Base-by-base conservation (phyloP, 768 basidiomycete genomes). In the Gymnopilus dilepis region DNA sequence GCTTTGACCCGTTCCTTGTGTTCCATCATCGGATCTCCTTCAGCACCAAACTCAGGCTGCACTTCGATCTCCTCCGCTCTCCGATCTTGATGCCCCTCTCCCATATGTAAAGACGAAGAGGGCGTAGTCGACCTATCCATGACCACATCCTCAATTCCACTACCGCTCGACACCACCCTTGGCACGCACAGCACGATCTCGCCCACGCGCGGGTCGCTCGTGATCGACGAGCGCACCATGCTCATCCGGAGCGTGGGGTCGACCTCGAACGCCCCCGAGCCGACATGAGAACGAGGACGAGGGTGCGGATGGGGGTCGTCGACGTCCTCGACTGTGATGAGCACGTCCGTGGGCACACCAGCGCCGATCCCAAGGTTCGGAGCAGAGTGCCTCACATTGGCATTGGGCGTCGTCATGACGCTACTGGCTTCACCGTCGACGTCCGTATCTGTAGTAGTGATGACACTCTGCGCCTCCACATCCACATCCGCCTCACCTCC, bases 141-240 rank as follows among this genome's bases (percentile, higher is more conserved):
- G 19, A 47, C 55, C 21, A 37, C 48, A 15, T 56, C 55, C 37
- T 56, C 53, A 21, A 56, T 30, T 28, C 61, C 50, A 42, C 51
- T 54, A 9, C 51, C 61, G 21, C 55, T 41, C 6, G 61, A 57
- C 24, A 62, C 61, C 9, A 56, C 55, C 22, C 55, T 40, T 0
- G 61, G 61, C 26, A 62, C 61, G 8, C 47, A 50, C 2, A 62
- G n/a, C 47, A 28, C 48, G 13, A 51, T 56, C 33, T 41, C 61
- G 7, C 50, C 61, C 11, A 48, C 45, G 34, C 34, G 34, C 43
- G 43, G 21, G 13, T 38, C 57, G 6, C 34, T 40, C 3, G 26
- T 58, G 4, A 30, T 37, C 34, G 47, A 50, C n/a, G 47, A 50
- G 28, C 45, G 34, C 31, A 33, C 17, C 21, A 53, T 24, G 21